phyloP scores from a whole-genome alignment of 2,329 filamentous ascomycete genomes.

The Penicillium sp. region DNA sequence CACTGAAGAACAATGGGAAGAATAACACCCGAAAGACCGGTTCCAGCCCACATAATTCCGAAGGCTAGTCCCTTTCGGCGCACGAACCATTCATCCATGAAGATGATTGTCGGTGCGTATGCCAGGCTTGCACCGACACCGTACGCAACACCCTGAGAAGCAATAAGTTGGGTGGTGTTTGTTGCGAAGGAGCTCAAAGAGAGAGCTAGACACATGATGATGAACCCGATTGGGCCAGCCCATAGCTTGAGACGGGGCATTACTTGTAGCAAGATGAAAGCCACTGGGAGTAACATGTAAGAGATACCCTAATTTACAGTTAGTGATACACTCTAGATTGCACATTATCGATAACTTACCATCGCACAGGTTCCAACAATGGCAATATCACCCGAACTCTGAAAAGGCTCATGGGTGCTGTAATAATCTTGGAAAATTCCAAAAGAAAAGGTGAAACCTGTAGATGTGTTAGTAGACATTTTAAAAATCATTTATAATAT shows the following conservation, averaged over 20 bases:
- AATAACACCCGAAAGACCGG: constrained; percentile 42
- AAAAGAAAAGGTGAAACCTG: constrained; percentile 20
- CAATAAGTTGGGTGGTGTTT: constrained; percentile 20
- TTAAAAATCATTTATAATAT: neutral
- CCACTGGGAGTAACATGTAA: constrained; percentile 21
- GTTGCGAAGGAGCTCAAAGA: constrained; percentile 23
- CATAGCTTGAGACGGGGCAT: constrained; percentile 20
- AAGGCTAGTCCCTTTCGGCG: constrained; percentile 45
- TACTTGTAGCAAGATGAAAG: constrained; percentile 17
- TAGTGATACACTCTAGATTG: too few species aligned
- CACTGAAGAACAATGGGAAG: constrained; percentile 49
- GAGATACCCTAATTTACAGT: constrained; percentile 12
- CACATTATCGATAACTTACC: constrained; percentile 14
- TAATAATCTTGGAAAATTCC: constrained; percentile 70
- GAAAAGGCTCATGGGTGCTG: constrained; percentile 59
- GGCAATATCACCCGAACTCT: constrained; percentile 51
- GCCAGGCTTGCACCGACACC: constrained; percentile 49
- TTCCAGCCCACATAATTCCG: constrained; percentile 47
- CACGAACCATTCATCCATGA: constrained; percentile 55
- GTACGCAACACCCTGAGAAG: constrained; percentile 29
- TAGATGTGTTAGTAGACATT: neutral
- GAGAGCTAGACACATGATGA: constrained; percentile 25
- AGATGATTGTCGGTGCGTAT: constrained; percentile 48
- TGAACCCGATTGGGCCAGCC: constrained; percentile 17
- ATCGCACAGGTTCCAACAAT: constrained; percentile 57